Conservation (phyloP, 805 yeast species). For the Pichia californica region DNA sequence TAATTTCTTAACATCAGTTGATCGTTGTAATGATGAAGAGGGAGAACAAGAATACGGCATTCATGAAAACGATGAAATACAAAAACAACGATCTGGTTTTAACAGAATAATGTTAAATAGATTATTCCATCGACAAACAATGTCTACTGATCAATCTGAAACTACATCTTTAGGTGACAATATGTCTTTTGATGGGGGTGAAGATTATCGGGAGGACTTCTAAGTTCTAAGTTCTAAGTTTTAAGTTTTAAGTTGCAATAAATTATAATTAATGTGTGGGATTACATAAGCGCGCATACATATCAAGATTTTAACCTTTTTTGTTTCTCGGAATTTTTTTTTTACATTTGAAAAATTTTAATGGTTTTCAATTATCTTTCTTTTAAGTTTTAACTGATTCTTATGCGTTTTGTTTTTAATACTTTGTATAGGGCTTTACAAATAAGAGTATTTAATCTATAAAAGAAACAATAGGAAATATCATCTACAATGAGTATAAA, state of each 20-base stretch:
- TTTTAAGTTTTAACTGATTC: too few species aligned
- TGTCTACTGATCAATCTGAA: constrained; percentile 2
- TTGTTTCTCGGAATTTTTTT: neutral
- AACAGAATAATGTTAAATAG: neutral
- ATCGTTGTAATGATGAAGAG: too few species aligned
- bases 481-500: constrained; percentile 25
- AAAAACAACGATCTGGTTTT: neutral
- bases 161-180: constrained; percentile 9
- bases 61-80: neutral
- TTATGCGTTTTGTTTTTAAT: too few species aligned
- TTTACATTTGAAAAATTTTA: neutral
- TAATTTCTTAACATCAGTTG: neutral
- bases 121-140: neutral
- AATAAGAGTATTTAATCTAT: too few species aligned
- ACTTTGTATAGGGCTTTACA: too few species aligned
- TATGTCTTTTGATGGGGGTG: constrained; percentile 7
- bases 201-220: constrained; percentile 4
- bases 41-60: neutral
- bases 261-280: too few species aligned
- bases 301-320: neutral
- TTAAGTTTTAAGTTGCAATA: neutral
- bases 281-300: too few species aligned
- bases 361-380: too few species aligned
- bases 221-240: neutral
- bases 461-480: too few species aligned